phyloP scores from a whole-genome alignment of 2,329 filamentous ascomycete species.

The Endothia cerciana region DNA sequence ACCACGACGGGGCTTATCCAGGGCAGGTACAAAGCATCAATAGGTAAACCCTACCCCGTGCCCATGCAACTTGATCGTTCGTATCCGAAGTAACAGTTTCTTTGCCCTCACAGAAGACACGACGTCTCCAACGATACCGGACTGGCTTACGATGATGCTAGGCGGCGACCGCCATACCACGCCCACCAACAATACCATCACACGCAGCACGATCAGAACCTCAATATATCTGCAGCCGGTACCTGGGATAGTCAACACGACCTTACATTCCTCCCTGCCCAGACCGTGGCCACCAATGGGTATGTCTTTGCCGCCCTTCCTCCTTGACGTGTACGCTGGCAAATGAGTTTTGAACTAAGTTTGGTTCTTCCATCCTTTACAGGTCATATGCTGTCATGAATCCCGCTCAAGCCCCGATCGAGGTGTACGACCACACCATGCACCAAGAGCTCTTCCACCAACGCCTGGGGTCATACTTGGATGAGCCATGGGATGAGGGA shows the following conservation, averaged over 20 bases:
- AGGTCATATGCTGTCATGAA: not conserved
- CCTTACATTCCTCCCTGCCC: not conserved
- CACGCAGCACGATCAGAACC: not conserved
- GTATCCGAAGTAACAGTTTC: not conserved
- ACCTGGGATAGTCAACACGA: not conserved
- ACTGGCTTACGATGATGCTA: not conserved
- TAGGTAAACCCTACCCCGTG: not conserved
- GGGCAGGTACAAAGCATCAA: not conserved
- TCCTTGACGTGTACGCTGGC: not conserved
- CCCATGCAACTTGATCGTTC: not conserved
- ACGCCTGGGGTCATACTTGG: not conserved
- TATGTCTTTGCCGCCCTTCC: not conserved
- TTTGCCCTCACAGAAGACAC: not conserved
- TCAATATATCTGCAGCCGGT: not conserved
- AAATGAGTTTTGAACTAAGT: not conserved
- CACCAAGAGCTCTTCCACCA: not conserved
- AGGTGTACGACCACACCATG: not conserved
- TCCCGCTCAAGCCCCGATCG: not conserved
- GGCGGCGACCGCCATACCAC: not conserved
- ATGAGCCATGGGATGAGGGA: not conserved
- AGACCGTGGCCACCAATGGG: not conserved
- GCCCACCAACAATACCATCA: not conserved
- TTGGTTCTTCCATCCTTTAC: not conserved
- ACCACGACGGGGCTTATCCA: not conserved
- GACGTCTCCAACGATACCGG: not conserved